Evolutionary conservation across 352 stramenopile species (phyloP), one percentile per base, ranked within the genome.

Genomic region (Blastocystis sp.): DNA sequence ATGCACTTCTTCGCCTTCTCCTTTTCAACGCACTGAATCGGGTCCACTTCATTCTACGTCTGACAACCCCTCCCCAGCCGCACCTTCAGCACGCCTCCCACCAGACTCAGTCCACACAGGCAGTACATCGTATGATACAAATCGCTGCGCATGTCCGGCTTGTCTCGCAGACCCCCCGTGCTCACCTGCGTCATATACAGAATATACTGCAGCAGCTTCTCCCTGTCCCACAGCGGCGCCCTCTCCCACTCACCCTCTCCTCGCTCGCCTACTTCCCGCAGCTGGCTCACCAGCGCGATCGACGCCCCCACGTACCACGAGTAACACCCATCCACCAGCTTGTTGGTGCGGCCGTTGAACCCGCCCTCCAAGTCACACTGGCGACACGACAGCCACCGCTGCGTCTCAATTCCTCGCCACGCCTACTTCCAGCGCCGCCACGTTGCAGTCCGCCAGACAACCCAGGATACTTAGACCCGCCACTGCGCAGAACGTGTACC

Each of bases 91-190:
- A 65, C 71, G 24, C 71, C 44, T 29, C 67, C 71, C 32, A 53
- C 8, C 16, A 53, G 6, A 46, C 93, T 97, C 29, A 99, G 88
- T 1, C 96, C 96, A 84, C 92, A 97, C 18, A 99, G 89, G 86
- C 95, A 97, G 90, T 99, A 99, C 89, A 95, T 98, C 29, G 93
- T 97, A 90, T 99, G 96, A 89, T 99, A 99, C 87, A 97, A 97
- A 88, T 99, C 96, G 61, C 94, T 90, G 7, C 89, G 87, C 88
- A 97, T 90, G 38, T 81, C 79, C 18, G 89, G 88, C 84, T 91
- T 91, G 57, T 91, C 89, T 40, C 89, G 84, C 49, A 91, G 61
- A 16, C 89, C 89, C 4, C 89, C 89, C 32, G 90, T 81, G 63
- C 16, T 16, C 18, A 89, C 63, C 87, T 92, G 89, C 42, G 84